These are phyloP conservation scores for Lodderomyces margitis DNA, from an alignment of 1,139 yeast genomes.

Conservation along the genomic window DNA sequence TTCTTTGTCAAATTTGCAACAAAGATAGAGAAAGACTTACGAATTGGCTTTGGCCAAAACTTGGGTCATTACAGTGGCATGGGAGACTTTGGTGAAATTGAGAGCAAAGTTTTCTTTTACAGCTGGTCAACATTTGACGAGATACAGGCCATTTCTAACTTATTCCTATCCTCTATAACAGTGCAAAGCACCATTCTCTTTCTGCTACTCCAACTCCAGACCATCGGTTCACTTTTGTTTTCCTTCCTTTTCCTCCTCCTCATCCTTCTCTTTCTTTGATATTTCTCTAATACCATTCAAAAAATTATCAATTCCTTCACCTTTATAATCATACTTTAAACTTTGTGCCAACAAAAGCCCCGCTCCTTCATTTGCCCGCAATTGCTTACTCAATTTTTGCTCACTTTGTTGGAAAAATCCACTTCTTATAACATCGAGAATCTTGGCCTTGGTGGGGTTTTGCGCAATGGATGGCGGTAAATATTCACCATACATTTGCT, in stretches of 20 bases:
- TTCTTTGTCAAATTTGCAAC: too few species aligned
- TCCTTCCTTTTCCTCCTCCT: constrained; percentile 10
- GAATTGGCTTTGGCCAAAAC: too few species aligned
- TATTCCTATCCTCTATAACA: too few species aligned
- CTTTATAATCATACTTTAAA: constrained; percentile 50
- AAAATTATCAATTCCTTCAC: constrained; percentile 60
- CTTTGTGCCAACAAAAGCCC: constrained; percentile 54
- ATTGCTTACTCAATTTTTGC: constrained; percentile 43
- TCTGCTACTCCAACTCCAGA: too few species aligned
- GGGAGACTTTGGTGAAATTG: too few species aligned
- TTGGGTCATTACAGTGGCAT: too few species aligned
- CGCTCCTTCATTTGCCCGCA: constrained; percentile 42
- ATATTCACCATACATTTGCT: constrained; percentile 33
- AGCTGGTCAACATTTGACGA: too few species aligned
- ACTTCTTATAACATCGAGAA: constrained; percentile 48
- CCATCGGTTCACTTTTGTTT: too few species aligned
- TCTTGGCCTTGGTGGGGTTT: constrained; percentile 37
- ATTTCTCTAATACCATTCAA: constrained; percentile 46
- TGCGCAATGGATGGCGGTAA: constrained; percentile 43
- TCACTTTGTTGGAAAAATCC: constrained; percentile 54
- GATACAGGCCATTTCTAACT: too few species aligned
- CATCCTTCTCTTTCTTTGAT: constrained; percentile 22
- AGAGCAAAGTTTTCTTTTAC: too few species aligned
- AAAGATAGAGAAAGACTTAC: too few species aligned
- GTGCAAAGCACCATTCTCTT: too few species aligned